Conservation (phyloP, 305 asterid genomes). For the Caryopteris hybrid region DNA sequence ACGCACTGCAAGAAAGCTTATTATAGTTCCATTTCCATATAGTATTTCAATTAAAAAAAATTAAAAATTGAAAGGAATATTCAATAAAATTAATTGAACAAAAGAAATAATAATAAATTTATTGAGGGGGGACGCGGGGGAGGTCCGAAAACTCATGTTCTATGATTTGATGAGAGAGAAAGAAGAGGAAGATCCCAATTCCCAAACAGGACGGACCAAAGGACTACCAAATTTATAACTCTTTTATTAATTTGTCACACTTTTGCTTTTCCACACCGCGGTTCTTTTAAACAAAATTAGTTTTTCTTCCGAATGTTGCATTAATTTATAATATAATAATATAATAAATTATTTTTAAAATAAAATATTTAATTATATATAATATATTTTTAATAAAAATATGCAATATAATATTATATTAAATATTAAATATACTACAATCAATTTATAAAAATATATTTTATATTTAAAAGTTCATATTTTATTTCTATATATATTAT, state of each 20-base stretch:
- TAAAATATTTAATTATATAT: no score
- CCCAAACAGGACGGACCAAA: not conserved
- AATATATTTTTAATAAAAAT: no score
- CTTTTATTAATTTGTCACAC: not conserved
- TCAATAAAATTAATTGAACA: not conserved
- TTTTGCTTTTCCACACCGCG: not conserved
- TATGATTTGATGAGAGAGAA: not conserved
- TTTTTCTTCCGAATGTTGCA: not conserved
- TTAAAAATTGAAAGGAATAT: no score
- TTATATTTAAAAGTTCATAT: no score
- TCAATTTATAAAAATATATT: no score
- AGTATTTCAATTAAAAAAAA: not conserved
- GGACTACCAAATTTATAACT: not conserved
- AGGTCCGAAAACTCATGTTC: not conserved
- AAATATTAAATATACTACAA: no score
- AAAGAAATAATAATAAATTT: not conserved
- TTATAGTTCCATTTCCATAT: conserved; percentile 1
- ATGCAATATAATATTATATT: no score
- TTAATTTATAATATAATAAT: no score
- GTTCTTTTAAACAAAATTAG: no score
- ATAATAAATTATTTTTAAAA: no score
- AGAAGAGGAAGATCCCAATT: not conserved
- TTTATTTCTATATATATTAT: no score
- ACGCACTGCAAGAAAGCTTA: conserved; percentile 2
- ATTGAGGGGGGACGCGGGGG: conserved; percentile 5